Percentiles rank a stretch among this genome's conserved stretches.
phyloP scores from a whole-genome alignment of 2,329 filamentous ascomycete genomes.

The Phoma herbarum region DNA sequence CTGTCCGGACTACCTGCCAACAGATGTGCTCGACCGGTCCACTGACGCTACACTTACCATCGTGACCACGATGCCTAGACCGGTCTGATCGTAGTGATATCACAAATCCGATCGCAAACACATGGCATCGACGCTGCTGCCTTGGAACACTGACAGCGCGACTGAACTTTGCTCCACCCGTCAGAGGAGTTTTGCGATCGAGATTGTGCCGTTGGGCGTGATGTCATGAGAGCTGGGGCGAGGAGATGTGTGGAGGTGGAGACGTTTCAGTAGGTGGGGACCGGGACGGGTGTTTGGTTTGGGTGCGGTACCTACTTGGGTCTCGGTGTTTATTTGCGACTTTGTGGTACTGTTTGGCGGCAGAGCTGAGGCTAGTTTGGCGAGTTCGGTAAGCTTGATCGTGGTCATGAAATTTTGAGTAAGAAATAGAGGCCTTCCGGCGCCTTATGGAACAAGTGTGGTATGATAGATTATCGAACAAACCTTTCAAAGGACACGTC shows the following conservation, averaged over 20 bases:
- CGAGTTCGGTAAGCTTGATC: no score
- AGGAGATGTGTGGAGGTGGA: not conserved
- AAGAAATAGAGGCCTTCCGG: no score
- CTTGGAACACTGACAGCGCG: conserved; percentile 11
- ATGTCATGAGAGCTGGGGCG: not conserved
- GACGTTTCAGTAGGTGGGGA: not conserved
- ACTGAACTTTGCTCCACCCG: not conserved
- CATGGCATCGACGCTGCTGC: not conserved
- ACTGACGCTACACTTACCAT: not conserved
- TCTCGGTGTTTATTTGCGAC: not conserved
- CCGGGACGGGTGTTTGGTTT: not conserved
- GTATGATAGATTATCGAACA: no score
- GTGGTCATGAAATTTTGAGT: no score
- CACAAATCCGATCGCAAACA: conserved; percentile 9
- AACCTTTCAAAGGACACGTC: no score
- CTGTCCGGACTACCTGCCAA: no score
- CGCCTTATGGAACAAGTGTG: no score
- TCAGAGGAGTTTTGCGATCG: not conserved
- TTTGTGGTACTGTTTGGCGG: not conserved
- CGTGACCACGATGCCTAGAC: not conserved
- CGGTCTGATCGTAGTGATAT: not conserved
- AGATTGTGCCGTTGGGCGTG: not conserved
- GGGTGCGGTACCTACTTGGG: no score
- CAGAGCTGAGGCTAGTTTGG: no score
- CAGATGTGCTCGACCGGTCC: no score